phyloP scores from a whole-genome alignment of 305 asterid genomes.

The Fraxinus ornus region DNA sequence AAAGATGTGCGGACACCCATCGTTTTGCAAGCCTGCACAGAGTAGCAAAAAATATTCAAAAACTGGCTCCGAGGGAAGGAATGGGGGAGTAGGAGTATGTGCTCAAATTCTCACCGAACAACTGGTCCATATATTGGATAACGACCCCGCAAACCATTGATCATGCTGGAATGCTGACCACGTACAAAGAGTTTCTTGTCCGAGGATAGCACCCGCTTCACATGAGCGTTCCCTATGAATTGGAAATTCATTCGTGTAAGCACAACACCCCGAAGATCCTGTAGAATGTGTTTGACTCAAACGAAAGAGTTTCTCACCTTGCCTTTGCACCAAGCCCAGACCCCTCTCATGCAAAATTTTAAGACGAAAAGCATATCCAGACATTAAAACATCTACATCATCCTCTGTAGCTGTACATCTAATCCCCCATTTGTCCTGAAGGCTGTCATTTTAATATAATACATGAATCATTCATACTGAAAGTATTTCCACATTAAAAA shows the following conservation, averaged over 20 bases:
- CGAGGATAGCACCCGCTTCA: slow-evolving; percentile 59
- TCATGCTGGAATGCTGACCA: slow-evolving; percentile 87
- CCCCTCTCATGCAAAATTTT: slow-evolving; percentile 92
- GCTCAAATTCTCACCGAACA: slow-evolving; percentile 58
- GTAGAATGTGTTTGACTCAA: slow-evolving; percentile 20
- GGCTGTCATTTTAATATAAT: slow-evolving; percentile 52
- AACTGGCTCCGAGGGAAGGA: background rate
- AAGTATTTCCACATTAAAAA: slow-evolving; percentile 18
- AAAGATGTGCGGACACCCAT: slow-evolving; percentile 93
- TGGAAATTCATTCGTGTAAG: background rate
- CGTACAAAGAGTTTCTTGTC: slow-evolving; percentile 68
- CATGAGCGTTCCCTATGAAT: slow-evolving; percentile 51
- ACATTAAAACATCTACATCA: slow-evolving; percentile 77
- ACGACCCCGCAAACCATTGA: slow-evolving; percentile 84
- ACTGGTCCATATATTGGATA: slow-evolving; percentile 82
- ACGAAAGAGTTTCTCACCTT: slow-evolving; percentile 42
- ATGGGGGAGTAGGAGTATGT: slow-evolving; percentile 4
- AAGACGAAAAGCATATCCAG: slow-evolving; percentile 96
- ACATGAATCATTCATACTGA: slow-evolving; percentile 20
- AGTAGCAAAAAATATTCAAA: slow-evolving; percentile 7
- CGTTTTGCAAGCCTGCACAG: slow-evolving; percentile 92
- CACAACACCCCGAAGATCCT: background rate
- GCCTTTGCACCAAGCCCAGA: slow-evolving; percentile 59
- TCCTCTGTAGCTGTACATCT: slow-evolving; percentile 75
- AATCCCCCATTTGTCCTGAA: slow-evolving; percentile 65